Percentiles rank a stretch among this genome's conserved stretches.
These are phyloP conservation scores for Acanthamoeba royreba DNA, from an alignment of 208 protist species.

Conservation along the genomic window DNA sequence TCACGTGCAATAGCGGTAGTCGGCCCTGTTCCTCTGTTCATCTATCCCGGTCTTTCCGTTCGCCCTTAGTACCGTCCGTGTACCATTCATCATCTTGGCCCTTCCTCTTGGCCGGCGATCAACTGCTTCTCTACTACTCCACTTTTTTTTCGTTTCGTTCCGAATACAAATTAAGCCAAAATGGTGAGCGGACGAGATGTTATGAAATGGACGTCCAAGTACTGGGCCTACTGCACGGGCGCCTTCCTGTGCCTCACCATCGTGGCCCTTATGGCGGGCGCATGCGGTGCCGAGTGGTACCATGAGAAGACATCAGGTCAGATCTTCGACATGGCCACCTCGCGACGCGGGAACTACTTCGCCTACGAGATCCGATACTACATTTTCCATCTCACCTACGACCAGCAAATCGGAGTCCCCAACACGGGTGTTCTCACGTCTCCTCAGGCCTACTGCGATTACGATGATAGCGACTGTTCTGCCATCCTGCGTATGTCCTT, in stretches of 20 bases:
- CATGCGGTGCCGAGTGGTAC: background rate
- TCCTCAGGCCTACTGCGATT: background rate
- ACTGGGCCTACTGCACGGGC: background rate
- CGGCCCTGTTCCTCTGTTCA: no score
- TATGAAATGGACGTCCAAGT: background rate
- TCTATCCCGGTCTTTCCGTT: no score
- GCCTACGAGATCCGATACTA: background rate
- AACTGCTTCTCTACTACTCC: no score
- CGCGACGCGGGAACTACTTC: background rate
- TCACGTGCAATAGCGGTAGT: no score
- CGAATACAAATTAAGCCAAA: no score
- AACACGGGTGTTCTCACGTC: background rate
- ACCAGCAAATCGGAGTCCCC: background rate
- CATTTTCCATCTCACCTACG: background rate
- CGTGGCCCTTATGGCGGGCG: background rate
- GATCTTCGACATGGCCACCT: background rate
- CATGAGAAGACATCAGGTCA: background rate
- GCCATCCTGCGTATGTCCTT: background rate
- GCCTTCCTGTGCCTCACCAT: background rate
- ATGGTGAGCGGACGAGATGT: background rate
- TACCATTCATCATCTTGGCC: no score
- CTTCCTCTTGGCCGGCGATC: no score
- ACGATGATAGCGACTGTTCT: background rate
- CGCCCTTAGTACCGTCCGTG: no score
- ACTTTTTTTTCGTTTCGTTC: no score